Evolutionary conservation across 1,284 basidiomycete genomes (phyloP).

Genomic region (Ustilago tritici): DNA sequence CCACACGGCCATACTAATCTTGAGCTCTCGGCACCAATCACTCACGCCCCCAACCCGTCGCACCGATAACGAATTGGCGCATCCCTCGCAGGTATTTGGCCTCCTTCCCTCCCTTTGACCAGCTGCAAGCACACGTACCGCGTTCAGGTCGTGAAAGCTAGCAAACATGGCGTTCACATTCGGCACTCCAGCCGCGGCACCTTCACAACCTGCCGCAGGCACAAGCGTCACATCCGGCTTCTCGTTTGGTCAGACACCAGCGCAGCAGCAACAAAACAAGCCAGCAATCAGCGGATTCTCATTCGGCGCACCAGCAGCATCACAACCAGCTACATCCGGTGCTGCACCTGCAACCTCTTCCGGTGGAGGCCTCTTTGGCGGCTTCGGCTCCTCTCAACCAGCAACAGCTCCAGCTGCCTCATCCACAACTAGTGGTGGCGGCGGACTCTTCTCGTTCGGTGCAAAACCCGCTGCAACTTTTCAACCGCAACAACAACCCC

Average conservation of each 20-base stretch:
- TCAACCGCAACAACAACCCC: conserved; percentile 34
- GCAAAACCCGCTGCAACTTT: conserved; percentile 30
- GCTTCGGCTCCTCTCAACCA: conserved; percentile 30
- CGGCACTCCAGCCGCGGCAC: conserved; percentile 52
- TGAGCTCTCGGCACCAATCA: neutral
- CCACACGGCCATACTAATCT: neutral
- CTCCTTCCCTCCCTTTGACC: neutral
- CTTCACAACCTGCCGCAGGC: conserved; percentile 28
- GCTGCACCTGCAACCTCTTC: conserved; percentile 24
- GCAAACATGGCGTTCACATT: conserved; percentile 60
- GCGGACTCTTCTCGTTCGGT: conserved; percentile 39
- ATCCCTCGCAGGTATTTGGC: neutral
- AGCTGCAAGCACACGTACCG: neutral
- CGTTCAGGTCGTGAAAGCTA: neutral
- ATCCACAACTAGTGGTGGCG: conserved; percentile 15
- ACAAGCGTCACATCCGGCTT: conserved; percentile 44
- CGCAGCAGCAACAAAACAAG: conserved; percentile 52
- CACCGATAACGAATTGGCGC: neutral
- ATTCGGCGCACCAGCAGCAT: conserved; percentile 45
- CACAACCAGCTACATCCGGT: conserved; percentile 27
- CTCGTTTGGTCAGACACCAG: conserved; percentile 51
- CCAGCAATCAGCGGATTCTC: conserved; percentile 52
- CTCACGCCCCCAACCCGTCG: neutral
- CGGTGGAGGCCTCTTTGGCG: conserved; percentile 40
- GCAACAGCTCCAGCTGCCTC: conserved; percentile 33